These are phyloP conservation scores for Saccharomycopsis schoenii DNA, from an alignment of 805 yeast species.

Conservation along the genomic window DNA sequence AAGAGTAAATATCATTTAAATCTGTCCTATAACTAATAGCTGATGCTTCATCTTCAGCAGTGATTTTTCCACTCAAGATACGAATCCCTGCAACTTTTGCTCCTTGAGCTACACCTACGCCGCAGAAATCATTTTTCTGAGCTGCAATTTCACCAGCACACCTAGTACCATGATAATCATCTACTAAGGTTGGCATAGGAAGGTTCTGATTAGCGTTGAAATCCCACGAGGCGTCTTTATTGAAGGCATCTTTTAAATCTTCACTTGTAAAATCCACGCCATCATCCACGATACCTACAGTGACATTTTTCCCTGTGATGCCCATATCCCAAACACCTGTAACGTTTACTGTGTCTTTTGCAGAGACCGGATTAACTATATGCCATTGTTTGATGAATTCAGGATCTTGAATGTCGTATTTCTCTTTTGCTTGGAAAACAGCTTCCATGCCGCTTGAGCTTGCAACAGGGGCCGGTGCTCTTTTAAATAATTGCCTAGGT, in stretches of 20 bases:
- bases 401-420: conserved; percentile 71
- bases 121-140: conserved; percentile 75
- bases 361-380: conserved; percentile 58
- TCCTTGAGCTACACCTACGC: conserved; percentile 92
- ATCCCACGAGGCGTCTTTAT: conserved; percentile 83
- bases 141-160: conserved; percentile 98
- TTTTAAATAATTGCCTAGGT: conserved; percentile 41
- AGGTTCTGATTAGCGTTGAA: conserved; percentile 64
- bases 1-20: conserved; percentile 85
- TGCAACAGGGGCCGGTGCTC: conserved; percentile 44
- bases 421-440: conserved; percentile 36
- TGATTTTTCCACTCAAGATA: conserved; percentile 70
- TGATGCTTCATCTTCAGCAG: conserved; percentile 84
- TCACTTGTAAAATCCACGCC: conserved; percentile 77
- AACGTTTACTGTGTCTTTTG: conserved; percentile 82
- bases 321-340: conserved; percentile 76
- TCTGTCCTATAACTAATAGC: conserved; percentile 75
- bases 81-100: conserved; percentile 85
- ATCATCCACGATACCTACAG: conserved; percentile 88
- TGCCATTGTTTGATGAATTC: conserved; percentile 87
- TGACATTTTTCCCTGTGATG: conserved; percentile 72
- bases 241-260: conserved; percentile 64
- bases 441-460: conserved; percentile 30
- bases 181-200: conserved; percentile 72
- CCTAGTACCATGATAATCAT: conserved; percentile 92